Evolutionary conservation across 495 filamentous ascomycete species (phyloP).

Genomic region (Aspergillus egyptiacus): DNA sequence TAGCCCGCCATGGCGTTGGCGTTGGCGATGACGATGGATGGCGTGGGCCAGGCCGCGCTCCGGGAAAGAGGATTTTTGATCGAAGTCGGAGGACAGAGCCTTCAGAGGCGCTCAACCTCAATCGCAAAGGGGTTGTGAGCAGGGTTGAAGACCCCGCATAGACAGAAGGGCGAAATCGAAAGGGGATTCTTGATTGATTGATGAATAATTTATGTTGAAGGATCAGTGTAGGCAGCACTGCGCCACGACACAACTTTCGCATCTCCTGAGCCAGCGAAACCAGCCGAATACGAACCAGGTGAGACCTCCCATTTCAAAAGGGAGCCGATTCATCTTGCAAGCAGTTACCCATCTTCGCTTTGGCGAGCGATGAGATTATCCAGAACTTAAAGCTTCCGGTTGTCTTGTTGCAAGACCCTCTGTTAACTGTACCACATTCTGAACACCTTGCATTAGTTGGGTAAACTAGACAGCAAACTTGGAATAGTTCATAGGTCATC

Average conservation of each 20-base stretch:
- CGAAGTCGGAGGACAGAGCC: background rate
- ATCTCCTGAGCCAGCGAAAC: too few relatives aligned
- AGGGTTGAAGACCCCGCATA: background rate
- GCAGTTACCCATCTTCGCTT: too few relatives aligned
- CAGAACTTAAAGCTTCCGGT: too few relatives aligned
- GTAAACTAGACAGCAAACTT: too few relatives aligned
- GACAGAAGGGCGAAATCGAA: background rate
- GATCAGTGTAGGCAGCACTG: conserved; percentile 7
- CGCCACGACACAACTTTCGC: background rate
- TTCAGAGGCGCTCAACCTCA: conserved; percentile 12
- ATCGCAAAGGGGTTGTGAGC: background rate
- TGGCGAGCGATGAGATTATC: too few relatives aligned
- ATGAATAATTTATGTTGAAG: background rate
- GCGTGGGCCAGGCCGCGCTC: background rate
- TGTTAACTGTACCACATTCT: too few relatives aligned
- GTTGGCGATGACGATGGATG: background rate
- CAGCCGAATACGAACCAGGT: too few relatives aligned
- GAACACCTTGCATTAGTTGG: too few relatives aligned
- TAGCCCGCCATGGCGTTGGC: conserved; percentile 29
- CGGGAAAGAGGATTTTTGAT: background rate
- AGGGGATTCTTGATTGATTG: background rate
- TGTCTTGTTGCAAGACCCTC: too few relatives aligned
- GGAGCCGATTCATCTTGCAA: too few relatives aligned
- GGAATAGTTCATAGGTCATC: too few relatives aligned
- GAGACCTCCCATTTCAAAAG: too few relatives aligned